Evolutionary conservation across 495 filamentous ascomycete genomes (phyloP).

Genomic region (Mytilinidion resinicola): DNA sequence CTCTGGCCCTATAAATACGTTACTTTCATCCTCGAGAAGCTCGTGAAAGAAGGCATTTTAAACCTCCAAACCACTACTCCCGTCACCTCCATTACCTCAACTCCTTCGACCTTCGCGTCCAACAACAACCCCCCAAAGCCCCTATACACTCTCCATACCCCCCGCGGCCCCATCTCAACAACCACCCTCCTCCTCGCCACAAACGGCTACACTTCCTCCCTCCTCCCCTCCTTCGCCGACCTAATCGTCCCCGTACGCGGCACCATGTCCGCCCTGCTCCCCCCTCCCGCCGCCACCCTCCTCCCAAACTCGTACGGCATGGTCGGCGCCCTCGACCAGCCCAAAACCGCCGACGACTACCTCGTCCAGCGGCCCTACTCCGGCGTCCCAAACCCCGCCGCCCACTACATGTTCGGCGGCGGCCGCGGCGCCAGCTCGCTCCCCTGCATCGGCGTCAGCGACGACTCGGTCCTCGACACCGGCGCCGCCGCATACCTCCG

Average conservation of each 20-base stretch:
- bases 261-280: conserved; percentile 63
- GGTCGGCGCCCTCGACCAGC: conserved; percentile 39
- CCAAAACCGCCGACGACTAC: conserved; percentile 58
- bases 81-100: conserved; percentile 43
- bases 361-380: conserved; percentile 55
- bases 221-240: conserved; percentile 62
- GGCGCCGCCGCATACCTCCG: conserved; percentile 47
- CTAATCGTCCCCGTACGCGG: conserved; percentile 71
- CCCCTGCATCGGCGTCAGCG: conserved; percentile 50
- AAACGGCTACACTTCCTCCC: conserved; percentile 68
- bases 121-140: conserved; percentile 13
- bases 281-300: conserved; percentile 42
- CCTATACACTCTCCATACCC: conserved; percentile 55
- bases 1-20: conserved; percentile 82
- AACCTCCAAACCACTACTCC: conserved; percentile 71
- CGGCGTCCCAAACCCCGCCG: conserved; percentile 26
- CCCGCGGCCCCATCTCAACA: conserved; percentile 53
- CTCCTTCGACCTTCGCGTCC: conserved; percentile 2
- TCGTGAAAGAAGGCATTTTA: conserved; percentile 46
- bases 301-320: conserved; percentile 55
- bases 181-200: conserved; percentile 65
- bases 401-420: conserved; percentile 63
- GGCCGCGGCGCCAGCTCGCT: conserved; percentile 44
- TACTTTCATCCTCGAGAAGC: conserved; percentile 53
- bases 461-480: conserved; percentile 51